Base-by-base conservation (phyloP, 306 rosid genomes). In the Vigna mungo region DNA sequence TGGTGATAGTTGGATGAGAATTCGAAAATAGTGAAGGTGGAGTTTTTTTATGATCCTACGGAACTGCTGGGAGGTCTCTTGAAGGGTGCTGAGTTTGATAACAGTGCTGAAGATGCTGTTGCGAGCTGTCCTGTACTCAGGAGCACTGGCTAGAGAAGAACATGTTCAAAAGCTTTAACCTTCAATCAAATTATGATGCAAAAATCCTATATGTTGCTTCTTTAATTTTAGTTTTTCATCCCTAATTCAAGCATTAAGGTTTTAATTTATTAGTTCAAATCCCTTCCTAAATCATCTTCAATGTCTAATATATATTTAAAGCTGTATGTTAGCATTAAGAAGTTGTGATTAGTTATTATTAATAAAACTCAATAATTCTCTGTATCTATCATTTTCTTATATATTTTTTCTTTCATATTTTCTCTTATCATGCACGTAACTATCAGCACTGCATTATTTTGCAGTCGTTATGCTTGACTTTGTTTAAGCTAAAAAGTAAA, bases 61-160 rank as follows among this genome's bases (percentile, higher is more conserved):
- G 85, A 92, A 68, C 82, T 92, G 46, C 84, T 92, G 2, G 96
- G 96, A 49, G 82, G 87, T 44, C 96, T 92, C 54, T 23, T 86
- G 21, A 87, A 87, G 58, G 90, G 90, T 58, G n/a, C 80, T 58
- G 60, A 43, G 9, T 0, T 87, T 41, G 88, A 86, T 37, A 78
- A 2, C 49, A 67, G 75, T 30, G 32, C 34, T 27, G 87, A 67
- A 80, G 87, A 75, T 58, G 80, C 58, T 4, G 81, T 61, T 56
- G 48, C 87, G 41, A 48, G 73, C 65, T 90, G 96, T 75, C 96
- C 96, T 13, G 3, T 85, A 6, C 78, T 84, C 9, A 69, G 77
- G 74, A 85, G 51, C 76, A 87, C 88, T 0, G 88, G 84, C 21
- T 88, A 87, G 87, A 44, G 72, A 41, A 7, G 15, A 34, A 27